Conservation (phyloP, 306 rosid species). For the Corylus avellana region DNA sequence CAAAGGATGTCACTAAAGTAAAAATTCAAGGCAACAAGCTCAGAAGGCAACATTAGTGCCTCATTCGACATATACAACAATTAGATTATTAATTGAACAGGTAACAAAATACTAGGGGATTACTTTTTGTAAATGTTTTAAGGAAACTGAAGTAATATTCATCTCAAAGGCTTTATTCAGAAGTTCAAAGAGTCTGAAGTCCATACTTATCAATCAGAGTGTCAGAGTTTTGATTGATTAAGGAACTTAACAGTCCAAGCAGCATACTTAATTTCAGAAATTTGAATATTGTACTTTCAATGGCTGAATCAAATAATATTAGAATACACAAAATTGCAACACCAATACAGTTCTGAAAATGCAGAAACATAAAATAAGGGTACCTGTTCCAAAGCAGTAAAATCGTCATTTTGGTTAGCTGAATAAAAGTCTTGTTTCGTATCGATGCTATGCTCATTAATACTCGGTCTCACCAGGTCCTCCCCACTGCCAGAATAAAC, state of each 20-base stretch:
- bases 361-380: slow-evolving; percentile 27
- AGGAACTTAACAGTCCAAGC: slow-evolving; percentile 9
- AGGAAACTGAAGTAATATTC: background rate
- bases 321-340: slow-evolving; percentile 12
- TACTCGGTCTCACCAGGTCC: slow-evolving; percentile 37
- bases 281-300: background rate
- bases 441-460: slow-evolving; percentile 58
- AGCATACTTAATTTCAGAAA: background rate
- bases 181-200: background rate
- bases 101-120: background rate
- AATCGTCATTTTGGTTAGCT: slow-evolving; percentile 77
- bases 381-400: slow-evolving; percentile 95
- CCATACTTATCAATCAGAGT: background rate
- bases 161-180: background rate
- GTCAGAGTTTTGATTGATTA: background rate
- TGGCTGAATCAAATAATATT: slow-evolving; percentile 18
- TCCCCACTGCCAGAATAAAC: slow-evolving; percentile 31
- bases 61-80: background rate
- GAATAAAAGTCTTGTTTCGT: slow-evolving; percentile 52
- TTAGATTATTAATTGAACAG: background rate
- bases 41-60: background rate
- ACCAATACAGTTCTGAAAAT: slow-evolving; percentile 1
- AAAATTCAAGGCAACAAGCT: slow-evolving; percentile 2
- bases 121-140: background rate
- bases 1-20: background rate